Conservation (phyloP, 2,329 filamentous ascomycete species). For the Fusarium subtropicale region DNA sequence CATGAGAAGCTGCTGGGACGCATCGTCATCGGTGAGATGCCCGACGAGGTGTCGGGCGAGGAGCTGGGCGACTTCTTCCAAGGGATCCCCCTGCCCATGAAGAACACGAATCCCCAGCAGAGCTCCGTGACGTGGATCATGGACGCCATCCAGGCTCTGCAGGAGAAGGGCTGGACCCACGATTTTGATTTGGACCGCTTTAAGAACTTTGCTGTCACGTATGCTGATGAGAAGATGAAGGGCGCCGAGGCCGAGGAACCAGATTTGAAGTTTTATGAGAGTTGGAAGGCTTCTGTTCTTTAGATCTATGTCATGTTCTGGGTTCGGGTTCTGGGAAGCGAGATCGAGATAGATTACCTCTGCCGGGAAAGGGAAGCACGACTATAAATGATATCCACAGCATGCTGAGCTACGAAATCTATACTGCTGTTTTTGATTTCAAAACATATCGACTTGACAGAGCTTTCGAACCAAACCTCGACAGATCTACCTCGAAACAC, state of each 20-base stretch:
- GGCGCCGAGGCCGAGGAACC: conserved; percentile 25
- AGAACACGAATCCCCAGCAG: conserved; percentile 51
- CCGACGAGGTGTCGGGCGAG: conserved; percentile 24
- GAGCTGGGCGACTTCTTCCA: conserved; percentile 43
- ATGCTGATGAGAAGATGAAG: conserved; percentile 48
- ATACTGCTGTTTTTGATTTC: neutral
- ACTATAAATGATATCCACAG: neutral
- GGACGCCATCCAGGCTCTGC: conserved; percentile 45
- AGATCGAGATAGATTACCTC: neutral
- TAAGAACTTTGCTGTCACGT: conserved; percentile 46
- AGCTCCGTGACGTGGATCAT: conserved; percentile 52
- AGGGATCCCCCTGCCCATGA: conserved; percentile 45
- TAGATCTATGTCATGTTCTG: neutral
- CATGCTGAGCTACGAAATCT: neutral
- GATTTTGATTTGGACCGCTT: conserved; percentile 45
- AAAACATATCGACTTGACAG: neutral
- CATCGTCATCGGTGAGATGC: conserved; percentile 46
- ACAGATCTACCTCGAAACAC: neutral
- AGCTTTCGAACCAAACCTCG: neutral
- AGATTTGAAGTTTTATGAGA: conserved; percentile 8
- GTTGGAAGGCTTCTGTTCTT: neutral
- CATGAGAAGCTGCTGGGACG: conserved; percentile 46
- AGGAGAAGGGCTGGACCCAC: conserved; percentile 42
- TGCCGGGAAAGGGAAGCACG: neutral
- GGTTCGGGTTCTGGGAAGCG: no score